These are phyloP conservation scores for Aspergillus mulundensis DNA, from an alignment of 495 filamentous ascomycete genomes.

Conservation along the genomic window DNA sequence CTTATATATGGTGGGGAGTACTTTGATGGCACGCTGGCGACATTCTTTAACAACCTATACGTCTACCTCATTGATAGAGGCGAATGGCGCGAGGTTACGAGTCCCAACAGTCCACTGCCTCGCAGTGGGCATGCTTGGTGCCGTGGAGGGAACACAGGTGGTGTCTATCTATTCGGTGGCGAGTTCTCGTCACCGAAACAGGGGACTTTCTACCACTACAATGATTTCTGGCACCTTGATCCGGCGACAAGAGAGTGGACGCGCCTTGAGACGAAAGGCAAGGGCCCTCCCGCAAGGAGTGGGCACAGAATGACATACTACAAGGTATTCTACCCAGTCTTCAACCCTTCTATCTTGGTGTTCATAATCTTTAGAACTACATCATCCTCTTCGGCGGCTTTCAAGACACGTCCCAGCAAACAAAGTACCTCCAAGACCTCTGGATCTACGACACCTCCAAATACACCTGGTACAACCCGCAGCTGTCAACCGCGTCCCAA, in stretches of 20 bases:
- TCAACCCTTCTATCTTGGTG: slow-evolving; percentile 28
- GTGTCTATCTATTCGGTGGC: slow-evolving; percentile 88
- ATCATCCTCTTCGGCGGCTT: slow-evolving; percentile 80
- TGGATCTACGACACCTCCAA: slow-evolving; percentile 68
- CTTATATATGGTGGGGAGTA: slow-evolving; percentile 84
- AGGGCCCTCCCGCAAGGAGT: slow-evolving; percentile 81
- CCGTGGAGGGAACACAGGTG: slow-evolving; percentile 77
- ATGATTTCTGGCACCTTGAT: slow-evolving; percentile 94
- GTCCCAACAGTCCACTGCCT: slow-evolving; percentile 86
- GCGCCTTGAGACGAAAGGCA: slow-evolving; percentile 80
- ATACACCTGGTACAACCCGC: slow-evolving; percentile 72
- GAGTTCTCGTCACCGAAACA: slow-evolving; percentile 82
- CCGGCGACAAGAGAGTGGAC: slow-evolving; percentile 81
- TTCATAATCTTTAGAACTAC: slow-evolving; percentile 48
- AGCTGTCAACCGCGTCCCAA: slow-evolving; percentile 65
- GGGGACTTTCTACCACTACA: slow-evolving; percentile 98
- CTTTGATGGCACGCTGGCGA: slow-evolving; percentile 59
- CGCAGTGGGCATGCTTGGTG: slow-evolving; percentile 91
- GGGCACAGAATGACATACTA: slow-evolving; percentile 94
- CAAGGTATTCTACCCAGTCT: slow-evolving; percentile 52
- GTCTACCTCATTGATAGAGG: slow-evolving; percentile 83
- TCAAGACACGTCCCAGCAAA: slow-evolving; percentile 90
- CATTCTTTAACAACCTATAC: slow-evolving; percentile 71
- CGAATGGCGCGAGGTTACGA: slow-evolving; percentile 84
- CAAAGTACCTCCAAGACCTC: slow-evolving; percentile 75